Evolutionary conservation across 1,284 basidiomycete species (phyloP), one percentile per base, ranked within the genome.

Genomic region (Marasmius sp.): DNA sequence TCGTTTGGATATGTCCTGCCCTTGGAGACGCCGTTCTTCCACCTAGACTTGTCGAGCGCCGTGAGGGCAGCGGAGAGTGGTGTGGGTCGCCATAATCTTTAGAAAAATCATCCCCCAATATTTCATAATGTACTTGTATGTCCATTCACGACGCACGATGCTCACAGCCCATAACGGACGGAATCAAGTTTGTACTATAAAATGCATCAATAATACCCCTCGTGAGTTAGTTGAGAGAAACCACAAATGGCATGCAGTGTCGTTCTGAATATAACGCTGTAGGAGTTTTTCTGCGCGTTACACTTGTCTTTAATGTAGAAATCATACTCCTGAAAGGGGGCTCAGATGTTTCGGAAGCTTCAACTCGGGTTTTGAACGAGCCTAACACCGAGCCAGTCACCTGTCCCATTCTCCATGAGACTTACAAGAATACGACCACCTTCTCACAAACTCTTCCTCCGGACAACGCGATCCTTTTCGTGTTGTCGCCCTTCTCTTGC

Each of bases 21-120:
- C 3, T 66, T 78, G 53, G 80, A 86, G 61, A 95, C 92, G 6
- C 93, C 93, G 1, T 93, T 89, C 78, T 95, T 96, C 87, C 94
- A 96, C 75, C 79, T 95, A 61, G 94, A 96, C 71, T 75, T 96
- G 16, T 72, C 81, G 22, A 80, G 84, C 5, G 94, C 94, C 10
- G 86, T 95, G 48, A 80, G 79, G 6, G 88, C 88, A 10, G 93
- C 91, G 8, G 91, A 92, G 71, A 62, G 57, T 49, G 58, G 62
- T 16, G 27, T 64, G 43, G 52, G 39, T 20, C 52, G 50, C 50
- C 37, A 37, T n/a, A n/a, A 38, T 2, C 38, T 10, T 39, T 10
- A 47, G 18, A n/a, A 53, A 9, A 37, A 36, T 11, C 27, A n/a
- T 37, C 16, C 20, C 7, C 16, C 9, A 47, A 16, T 8, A 8